phyloP scores from a whole-genome alignment of 164 flowering plant genomes.

The Vitis riparia region DNA sequence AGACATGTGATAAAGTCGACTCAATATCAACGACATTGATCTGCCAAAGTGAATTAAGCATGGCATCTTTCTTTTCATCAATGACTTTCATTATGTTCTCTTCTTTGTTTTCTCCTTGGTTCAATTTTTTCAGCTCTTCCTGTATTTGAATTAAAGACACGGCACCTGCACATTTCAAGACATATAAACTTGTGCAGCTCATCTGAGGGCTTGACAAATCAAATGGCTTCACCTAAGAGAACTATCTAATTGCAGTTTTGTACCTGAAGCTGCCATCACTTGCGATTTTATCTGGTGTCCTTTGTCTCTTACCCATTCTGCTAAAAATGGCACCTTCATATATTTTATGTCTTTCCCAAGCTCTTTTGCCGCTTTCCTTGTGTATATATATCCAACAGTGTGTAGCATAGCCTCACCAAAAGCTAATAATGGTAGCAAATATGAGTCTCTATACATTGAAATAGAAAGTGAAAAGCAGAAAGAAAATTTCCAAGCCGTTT shows the following conservation, averaged over 20 bases:
- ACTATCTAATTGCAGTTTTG: neutral
- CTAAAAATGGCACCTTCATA: slow-evolving; percentile 87
- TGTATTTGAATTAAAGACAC: slow-evolving; percentile 72
- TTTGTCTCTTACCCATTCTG: slow-evolving; percentile 96
- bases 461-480: neutral
- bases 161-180: slow-evolving; percentile 51
- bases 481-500: neutral
- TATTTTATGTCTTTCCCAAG: slow-evolving; percentile 69
- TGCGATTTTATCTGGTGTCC: slow-evolving; percentile 86
- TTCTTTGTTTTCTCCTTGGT: slow-evolving; percentile 56
- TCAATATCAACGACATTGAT: slow-evolving; percentile 92
- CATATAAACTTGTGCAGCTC: neutral
- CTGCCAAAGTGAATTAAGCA: slow-evolving; percentile 88
- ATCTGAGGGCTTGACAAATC: neutral
- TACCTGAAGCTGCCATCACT: slow-evolving; percentile 90
- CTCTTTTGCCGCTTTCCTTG: slow-evolving; percentile 83
- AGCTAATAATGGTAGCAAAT: slow-evolving; percentile 43
- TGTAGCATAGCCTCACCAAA: slow-evolving; percentile 98
- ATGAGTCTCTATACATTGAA: slow-evolving; percentile 6
- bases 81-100: slow-evolving; percentile 55
- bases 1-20: slow-evolving; percentile 70
- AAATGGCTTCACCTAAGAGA: neutral
- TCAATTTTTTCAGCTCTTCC: slow-evolving; percentile 61
- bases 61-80: slow-evolving; percentile 69
- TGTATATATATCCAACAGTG: slow-evolving; percentile 91